These are phyloP conservation scores for Fusarium coffeatum DNA, from an alignment of 2,329 filamentous ascomycete species.

Conservation along the genomic window DNA sequence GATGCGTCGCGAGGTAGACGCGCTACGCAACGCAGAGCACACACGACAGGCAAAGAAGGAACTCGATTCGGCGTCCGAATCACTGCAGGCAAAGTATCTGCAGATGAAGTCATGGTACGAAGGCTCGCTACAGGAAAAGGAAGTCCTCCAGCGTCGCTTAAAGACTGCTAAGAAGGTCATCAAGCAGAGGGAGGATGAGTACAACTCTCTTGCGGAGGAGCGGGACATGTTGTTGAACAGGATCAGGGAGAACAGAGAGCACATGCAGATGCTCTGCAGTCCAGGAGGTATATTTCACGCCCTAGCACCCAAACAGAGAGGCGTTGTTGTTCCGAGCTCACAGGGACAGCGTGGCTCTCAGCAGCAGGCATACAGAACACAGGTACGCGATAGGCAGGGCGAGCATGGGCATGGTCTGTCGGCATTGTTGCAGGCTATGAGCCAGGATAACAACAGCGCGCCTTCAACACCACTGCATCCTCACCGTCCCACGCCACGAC, in stretches of 20 bases:
- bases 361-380: constrained; percentile 62
- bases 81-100: constrained; percentile 64
- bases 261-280: constrained; percentile 82
- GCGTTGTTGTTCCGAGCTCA: constrained; percentile 54
- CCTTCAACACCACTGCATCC: constrained; percentile 73
- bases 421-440: constrained; percentile 83
- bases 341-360: constrained; percentile 60
- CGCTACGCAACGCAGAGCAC: constrained; percentile 79
- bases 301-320: constrained; percentile 67
- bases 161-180: constrained; percentile 82
- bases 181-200: constrained; percentile 80
- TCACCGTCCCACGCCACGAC: constrained; percentile 60
- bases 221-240: constrained; percentile 81
- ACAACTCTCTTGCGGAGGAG: constrained; percentile 77
- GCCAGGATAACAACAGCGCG: constrained; percentile 77
- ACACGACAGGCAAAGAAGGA: constrained; percentile 70
- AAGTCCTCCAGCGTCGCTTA: constrained; percentile 71
- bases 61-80: constrained; percentile 63
- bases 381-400: constrained; percentile 60
- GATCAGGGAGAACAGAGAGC: constrained; percentile 89
- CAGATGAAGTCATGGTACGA: constrained; percentile 76
- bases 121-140: constrained; percentile 73
- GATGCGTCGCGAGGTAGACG: constrained; percentile 87
- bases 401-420: constrained; percentile 78
- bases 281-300: constrained; percentile 76